Base-by-base conservation (phyloP, 116 monocot genomes). In the Thalassia testudinum region DNA sequence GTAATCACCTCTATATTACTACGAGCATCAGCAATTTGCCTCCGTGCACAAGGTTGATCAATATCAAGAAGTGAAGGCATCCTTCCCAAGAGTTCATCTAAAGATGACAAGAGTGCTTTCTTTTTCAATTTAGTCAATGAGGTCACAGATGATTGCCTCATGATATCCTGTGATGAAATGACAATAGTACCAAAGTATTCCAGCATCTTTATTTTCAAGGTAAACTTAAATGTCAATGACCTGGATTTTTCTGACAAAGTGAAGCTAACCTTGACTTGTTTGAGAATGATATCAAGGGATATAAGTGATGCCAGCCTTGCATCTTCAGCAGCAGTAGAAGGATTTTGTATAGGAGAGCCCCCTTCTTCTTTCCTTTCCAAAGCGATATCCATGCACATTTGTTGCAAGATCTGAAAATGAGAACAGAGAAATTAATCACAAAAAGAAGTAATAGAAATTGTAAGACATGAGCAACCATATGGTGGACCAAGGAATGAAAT, bases 261-360 rank as follows among this genome's bases (percentile, higher is more conserved):
- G 42, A 20, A 47, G 22, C 37, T 62, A 22, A 89, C 97, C 90
- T 78, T 86, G 66, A 80, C 78, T 83, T 80, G 78, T 50, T 80
- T 99, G 38, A 90, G 42, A 21, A 99, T 90, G 62, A 68, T 62
- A 70, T 90, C 90, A 37, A 99, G 74, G 44, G 97, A 79, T 65
- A 99, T 90, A 22, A 99, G 77, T 67, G 97, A 99, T 50, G 97
- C 97, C 42, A 99, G 54, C 22, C 97, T 76, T 40, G 97, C 97
- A 80, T 90, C 97, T 70, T 99, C 97, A 68, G 80, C 86, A 64
- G 97, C 97, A 52, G 97, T 86, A 17, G 89, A 85, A 77, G 90
- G 86, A 77, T 85, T 99, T 57, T 59, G 74, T 50, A 99, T 86
- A 12, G 85, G 86, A 42, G 90, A 86, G 66, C 97, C 97, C 58